Evolutionary conservation across 163 green algal genomes (phyloP).

Genomic region (Volvox carteri): DNA sequence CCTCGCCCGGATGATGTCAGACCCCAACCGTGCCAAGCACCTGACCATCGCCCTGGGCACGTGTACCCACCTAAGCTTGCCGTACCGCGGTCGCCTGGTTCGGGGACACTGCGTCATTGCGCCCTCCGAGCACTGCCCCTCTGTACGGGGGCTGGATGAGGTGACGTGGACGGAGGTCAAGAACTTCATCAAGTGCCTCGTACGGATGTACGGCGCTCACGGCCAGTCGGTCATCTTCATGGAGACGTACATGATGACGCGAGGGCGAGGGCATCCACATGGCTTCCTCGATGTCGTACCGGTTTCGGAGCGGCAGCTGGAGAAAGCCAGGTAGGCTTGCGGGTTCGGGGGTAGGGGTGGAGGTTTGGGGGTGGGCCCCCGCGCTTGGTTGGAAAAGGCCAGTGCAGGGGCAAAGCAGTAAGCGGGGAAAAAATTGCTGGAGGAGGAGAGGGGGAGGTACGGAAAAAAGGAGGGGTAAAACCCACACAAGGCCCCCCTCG

Average conservation of each 20-base stretch:
- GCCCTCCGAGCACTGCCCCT: slow-evolving; percentile 78
- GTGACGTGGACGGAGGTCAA: slow-evolving; percentile 93
- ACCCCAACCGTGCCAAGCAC: slow-evolving; percentile 70
- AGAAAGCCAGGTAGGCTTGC: slow-evolving; percentile 69
- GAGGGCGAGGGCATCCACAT: slow-evolving; percentile 35
- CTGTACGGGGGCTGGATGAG: slow-evolving; percentile 87
- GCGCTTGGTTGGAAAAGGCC: no score
- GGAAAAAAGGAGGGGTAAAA: no score
- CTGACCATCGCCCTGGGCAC: slow-evolving; percentile 89
- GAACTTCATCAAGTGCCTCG: slow-evolving; percentile 99
- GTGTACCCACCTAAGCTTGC: slow-evolving; percentile 86
- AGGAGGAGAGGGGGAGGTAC: no score
- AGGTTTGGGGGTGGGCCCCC: not conserved
- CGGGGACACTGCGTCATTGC: slow-evolving; percentile 91
- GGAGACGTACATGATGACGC: not conserved
- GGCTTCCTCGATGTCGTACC: slow-evolving; percentile 91
- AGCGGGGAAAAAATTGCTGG: no score
- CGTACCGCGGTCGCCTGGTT: slow-evolving; percentile 78
- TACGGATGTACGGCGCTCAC: slow-evolving; percentile 87
- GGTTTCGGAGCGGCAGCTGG: slow-evolving; percentile 71
- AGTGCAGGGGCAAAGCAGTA: no score
- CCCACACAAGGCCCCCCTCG: no score
- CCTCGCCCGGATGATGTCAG: no score
- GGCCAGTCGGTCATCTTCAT: no score
- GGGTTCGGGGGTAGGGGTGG: not conserved